These are phyloP conservation scores for Cyclocybe cylindracea DNA, from an alignment of 768 basidiomycete genomes.

Conservation along the genomic window DNA sequence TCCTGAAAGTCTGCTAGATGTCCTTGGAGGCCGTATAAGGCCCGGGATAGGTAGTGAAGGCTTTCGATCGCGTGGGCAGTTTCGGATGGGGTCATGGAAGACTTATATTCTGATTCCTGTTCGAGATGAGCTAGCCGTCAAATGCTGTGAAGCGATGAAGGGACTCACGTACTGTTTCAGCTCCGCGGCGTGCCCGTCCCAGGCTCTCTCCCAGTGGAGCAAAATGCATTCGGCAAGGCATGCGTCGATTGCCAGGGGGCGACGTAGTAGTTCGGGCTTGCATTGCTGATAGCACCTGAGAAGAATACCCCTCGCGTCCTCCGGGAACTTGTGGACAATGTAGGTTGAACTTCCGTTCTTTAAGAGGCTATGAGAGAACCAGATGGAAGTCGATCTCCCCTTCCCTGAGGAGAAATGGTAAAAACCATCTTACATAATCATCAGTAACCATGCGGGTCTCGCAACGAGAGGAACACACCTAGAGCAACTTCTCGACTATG, in stretches of 20 bases:
- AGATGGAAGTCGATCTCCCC: neutral
- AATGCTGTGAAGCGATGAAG: neutral
- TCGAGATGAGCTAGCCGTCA: neutral
- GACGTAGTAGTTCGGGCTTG: neutral
- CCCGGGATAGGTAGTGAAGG: slow-evolving; percentile 11
- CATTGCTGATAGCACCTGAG: neutral
- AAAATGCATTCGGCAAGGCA: slow-evolving; percentile 8
- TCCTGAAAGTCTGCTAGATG: neutral
- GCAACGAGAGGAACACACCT: neutral
- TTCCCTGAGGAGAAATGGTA: slow-evolving; percentile 1
- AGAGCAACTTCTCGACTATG: neutral
- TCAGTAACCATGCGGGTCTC: neutral
- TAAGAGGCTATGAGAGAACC: slow-evolving; percentile 4
- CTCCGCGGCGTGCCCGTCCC: neutral
- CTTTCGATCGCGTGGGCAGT: slow-evolving; percentile 5
- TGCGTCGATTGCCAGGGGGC: slow-evolving; percentile 13
- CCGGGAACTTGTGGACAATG: slow-evolving; percentile 1
- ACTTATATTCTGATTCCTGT: slow-evolving; percentile 1
- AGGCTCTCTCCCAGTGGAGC: neutral
- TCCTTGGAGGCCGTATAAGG: slow-evolving; percentile 8
- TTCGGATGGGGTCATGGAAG: neutral
- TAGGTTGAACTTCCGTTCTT: neutral
- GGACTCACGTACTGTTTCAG: slow-evolving; percentile 9
- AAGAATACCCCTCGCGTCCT: neutral
- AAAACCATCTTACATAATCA: neutral